Evolutionary conservation across 371 early-diverging fungal species (phyloP).

Genomic region (Catenaria anguillulae): DNA sequence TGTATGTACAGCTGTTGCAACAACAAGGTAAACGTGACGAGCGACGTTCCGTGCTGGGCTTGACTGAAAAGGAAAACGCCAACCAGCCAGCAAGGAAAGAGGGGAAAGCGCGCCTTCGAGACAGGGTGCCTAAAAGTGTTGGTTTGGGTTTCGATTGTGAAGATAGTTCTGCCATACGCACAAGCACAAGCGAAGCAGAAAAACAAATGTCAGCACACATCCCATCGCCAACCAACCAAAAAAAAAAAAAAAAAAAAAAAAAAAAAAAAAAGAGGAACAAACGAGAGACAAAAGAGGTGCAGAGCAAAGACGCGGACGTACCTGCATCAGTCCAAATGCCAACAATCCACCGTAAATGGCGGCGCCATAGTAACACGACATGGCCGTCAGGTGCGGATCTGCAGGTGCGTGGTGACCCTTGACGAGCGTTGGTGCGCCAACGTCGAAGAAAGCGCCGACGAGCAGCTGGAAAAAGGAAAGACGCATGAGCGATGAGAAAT

Average conservation of each 20-base stretch:
- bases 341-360: not conserved
- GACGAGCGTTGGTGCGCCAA: not conserved
- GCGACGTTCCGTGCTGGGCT: too few species aligned
- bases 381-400: not conserved
- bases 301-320: not conserved
- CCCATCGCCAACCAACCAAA: too few species aligned
- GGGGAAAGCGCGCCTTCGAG: too few species aligned
- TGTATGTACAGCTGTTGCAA: too few species aligned
- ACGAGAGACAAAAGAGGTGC: not conserved
- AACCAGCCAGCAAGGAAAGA: too few species aligned
- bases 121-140: not conserved
- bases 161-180: not conserved
- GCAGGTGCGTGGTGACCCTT: slow-evolving; percentile 1
- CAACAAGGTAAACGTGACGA: too few species aligned
- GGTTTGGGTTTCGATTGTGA: not conserved
- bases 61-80: too few species aligned
- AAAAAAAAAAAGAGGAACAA: too few species aligned
- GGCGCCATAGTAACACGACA: not conserved
- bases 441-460: not conserved
- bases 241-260: too few species aligned
- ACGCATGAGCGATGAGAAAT: not conserved
- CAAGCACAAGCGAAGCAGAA: not conserved
- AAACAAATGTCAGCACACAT: too few species aligned
- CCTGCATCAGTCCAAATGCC: not conserved
- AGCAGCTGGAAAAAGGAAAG: not conserved